Conservation (phyloP, 192 early-diverging fungal genomes). For the Podila epigama region DNA sequence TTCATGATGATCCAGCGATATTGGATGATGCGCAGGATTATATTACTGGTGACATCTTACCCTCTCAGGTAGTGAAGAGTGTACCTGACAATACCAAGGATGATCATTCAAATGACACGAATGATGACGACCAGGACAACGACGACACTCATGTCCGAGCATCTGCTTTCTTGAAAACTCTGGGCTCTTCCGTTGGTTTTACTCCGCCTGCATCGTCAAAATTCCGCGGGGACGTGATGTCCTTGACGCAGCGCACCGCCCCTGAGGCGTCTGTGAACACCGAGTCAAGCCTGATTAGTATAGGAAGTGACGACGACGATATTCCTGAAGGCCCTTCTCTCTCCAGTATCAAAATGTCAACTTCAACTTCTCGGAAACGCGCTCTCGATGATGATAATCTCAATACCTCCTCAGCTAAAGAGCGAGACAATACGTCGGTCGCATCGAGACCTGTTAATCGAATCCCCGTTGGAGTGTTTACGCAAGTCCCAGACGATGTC, state of each 20-base stretch:
- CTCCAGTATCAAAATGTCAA: too few species aligned
- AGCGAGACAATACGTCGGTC: too few species aligned
- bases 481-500: too few species aligned
- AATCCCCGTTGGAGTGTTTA: too few species aligned
- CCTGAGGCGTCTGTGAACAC: not conserved
- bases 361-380: too few species aligned
- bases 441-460: too few species aligned
- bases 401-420: too few species aligned
- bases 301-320: not conserved
- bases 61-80: too few species aligned
- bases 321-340: not conserved
- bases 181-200: not conserved
- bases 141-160: not conserved
- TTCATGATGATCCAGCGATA: not conserved
- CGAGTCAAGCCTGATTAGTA: not conserved
- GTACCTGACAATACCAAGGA: not conserved
- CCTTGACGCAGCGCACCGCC: not conserved
- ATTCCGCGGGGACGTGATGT: not conserved
- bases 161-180: not conserved
- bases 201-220: not conserved
- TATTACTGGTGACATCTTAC: not conserved
- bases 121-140: not conserved
- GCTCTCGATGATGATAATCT: too few species aligned
- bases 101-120: not conserved
- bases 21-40: slow-evolving; percentile 1